Evolutionary conservation across 768 basidiomycete species (phyloP).

Genomic region (Boletus edulis): DNA sequence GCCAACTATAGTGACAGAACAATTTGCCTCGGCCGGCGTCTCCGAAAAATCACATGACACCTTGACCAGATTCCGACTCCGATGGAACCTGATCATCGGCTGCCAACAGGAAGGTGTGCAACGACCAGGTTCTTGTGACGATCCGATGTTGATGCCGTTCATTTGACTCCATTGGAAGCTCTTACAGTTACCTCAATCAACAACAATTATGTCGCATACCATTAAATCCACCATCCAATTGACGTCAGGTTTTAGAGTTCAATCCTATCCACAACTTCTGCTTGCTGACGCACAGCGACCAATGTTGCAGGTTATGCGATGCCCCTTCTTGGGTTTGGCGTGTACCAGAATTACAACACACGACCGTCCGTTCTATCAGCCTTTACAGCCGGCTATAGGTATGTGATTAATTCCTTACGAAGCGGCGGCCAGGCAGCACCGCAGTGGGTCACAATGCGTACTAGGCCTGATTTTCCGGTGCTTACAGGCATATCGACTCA

Average conservation of each 20-base stretch:
- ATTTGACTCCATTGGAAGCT: background rate
- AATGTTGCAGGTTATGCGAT: conserved; percentile 46
- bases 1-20: too few relatives aligned
- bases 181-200: conserved; percentile 15
- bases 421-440: background rate
- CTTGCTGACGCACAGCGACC: background rate
- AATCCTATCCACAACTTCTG: background rate
- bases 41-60: background rate
- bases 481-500: conserved; percentile 64
- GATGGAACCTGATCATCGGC: background rate
- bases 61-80: conserved; percentile 4
- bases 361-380: conserved; percentile 57
- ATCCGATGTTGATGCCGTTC: conserved; percentile 4
- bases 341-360: conserved; percentile 64
- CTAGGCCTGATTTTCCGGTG: background rate
- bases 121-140: conserved; percentile 1
- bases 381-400: conserved; percentile 66
- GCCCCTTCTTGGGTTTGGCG: conserved; percentile 68
- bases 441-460: background rate
- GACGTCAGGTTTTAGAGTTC: conserved; percentile 33
- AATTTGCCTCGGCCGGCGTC: too few relatives aligned
- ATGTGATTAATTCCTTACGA: conserved; percentile 1
- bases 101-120: background rate
- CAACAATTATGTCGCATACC: conserved; percentile 25
- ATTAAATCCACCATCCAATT: conserved; percentile 33